phyloP scores from a whole-genome alignment of 768 basidiomycete species.

The Boletus fagicola region DNA sequence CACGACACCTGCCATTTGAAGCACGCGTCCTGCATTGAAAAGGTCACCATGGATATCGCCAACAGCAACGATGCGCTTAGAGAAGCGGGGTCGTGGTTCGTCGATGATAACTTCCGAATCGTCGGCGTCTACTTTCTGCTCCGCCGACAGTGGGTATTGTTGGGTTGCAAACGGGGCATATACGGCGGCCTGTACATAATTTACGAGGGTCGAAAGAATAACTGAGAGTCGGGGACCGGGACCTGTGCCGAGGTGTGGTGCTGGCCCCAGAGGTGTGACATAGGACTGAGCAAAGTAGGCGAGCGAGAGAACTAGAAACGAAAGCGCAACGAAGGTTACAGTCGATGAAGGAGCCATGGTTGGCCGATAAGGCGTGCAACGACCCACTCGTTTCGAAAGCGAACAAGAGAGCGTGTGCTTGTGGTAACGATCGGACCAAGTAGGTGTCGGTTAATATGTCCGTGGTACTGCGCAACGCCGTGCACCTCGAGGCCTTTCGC shows the following conservation, averaged over 20 bases:
- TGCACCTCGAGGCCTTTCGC: conserved; percentile 26
- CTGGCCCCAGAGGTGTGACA: conserved; percentile 31
- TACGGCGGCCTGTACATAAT: conserved; percentile 23
- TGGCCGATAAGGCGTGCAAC: neutral
- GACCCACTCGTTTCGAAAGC: conserved; percentile 6
- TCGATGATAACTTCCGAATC: conserved; percentile 10
- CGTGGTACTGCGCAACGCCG: conserved; percentile 13
- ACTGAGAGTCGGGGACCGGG: conserved; percentile 20
- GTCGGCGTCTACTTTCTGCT: conserved; percentile 3
- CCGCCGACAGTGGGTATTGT: conserved; percentile 9
- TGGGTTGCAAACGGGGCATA: conserved; percentile 23
- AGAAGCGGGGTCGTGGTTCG: conserved; percentile 33
- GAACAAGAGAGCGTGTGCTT: neutral
- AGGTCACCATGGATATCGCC: conserved; percentile 93
- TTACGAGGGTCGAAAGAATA: conserved; percentile 27
- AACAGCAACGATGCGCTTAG: conserved; percentile 72
- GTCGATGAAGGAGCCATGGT: conserved; percentile 27
- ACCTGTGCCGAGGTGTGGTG: conserved; percentile 31
- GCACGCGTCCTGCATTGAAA: conserved; percentile 71
- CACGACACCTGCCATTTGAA: conserved; percentile 77
- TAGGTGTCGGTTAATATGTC: conserved; percentile 17
- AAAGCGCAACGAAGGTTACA: conserved; percentile 19
- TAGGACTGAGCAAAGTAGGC: conserved; percentile 33
- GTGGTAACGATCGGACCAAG: conserved; percentile 11
- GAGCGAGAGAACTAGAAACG: conserved; percentile 30